These are phyloP conservation scores for Vaccinium myrtillus DNA, from an alignment of 148 eudicot species.

Conservation along the genomic window DNA sequence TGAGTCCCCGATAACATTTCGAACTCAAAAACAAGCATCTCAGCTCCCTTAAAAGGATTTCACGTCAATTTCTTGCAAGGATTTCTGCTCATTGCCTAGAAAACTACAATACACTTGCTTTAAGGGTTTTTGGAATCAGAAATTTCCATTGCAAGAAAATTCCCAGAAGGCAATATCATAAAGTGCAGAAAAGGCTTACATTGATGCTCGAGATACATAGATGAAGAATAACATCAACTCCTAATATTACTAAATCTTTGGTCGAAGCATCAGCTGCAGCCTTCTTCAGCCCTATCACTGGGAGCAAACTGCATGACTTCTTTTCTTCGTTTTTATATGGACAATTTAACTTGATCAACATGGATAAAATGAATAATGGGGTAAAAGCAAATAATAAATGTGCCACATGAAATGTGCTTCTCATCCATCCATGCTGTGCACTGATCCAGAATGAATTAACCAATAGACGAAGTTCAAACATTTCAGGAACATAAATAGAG, in stretches of 20 bases:
- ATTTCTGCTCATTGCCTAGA: not conserved
- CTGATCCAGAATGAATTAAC: conserved; percentile 13
- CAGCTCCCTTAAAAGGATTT: too few species aligned
- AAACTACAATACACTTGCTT: not conserved
- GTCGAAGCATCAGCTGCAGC: conserved; percentile 13
- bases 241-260: conserved; percentile 17
- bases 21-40: too few species aligned
- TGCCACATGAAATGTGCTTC: conserved; percentile 30
- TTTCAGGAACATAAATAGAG: not conserved
- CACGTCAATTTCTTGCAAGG: too few species aligned
- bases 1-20: too few species aligned
- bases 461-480: not conserved
- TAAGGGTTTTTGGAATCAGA: not conserved
- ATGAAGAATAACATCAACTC: not conserved
- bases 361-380: not conserved
- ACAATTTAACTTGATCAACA: conserved; percentile 1
- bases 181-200: not conserved
- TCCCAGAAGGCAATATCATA: not conserved
- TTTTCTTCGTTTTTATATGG: not conserved
- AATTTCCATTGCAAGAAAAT: not conserved
- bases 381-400: not conserved
- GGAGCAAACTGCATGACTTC: not conserved
- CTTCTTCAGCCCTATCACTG: conserved; percentile 21
- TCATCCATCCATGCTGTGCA: conserved; percentile 31
- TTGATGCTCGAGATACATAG: not conserved